Evolutionary conservation across 2,329 filamentous ascomycete species (phyloP).

Genomic region (Apiospora kogelbergensis): DNA sequence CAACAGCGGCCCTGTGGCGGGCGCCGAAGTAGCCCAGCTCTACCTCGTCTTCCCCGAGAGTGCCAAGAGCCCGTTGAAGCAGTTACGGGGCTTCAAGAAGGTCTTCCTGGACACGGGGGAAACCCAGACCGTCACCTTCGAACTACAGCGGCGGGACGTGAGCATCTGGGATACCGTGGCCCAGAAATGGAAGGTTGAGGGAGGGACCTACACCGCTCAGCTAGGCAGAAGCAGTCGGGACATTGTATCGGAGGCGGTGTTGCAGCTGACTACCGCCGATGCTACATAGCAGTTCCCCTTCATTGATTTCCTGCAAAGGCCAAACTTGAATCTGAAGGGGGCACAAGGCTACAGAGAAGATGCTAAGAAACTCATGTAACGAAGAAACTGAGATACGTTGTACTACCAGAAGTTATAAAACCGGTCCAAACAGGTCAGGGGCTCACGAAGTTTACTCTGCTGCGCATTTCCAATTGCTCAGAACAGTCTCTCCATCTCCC

Average conservation of each 20-base stretch:
- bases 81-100: slow-evolving; percentile 65
- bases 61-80: slow-evolving; percentile 36
- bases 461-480: no score
- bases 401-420: no score
- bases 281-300: not conserved
- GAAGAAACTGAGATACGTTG: no score
- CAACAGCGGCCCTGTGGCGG: slow-evolving; percentile 51
- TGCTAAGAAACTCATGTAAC: no score
- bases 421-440: no score
- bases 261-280: not conserved
- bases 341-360: no score
- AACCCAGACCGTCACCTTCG: slow-evolving; percentile 48
- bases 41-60: slow-evolving; percentile 54
- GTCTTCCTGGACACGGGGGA: slow-evolving; percentile 48
- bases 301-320: no score
- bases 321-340: no score
- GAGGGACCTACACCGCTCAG: slow-evolving; percentile 24
- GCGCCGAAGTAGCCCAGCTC: slow-evolving; percentile 57
- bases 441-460: no score
- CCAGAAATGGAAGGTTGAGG: slow-evolving; percentile 60
- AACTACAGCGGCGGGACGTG: slow-evolving; percentile 58
- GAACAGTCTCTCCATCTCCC: no score
- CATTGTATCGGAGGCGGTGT: not conserved
- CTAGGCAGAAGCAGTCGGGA: not conserved
- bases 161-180: slow-evolving; percentile 61